These are phyloP conservation scores for Fonsecaea nubica DNA, from an alignment of 2,329 filamentous ascomycete species.

Conservation along the genomic window DNA sequence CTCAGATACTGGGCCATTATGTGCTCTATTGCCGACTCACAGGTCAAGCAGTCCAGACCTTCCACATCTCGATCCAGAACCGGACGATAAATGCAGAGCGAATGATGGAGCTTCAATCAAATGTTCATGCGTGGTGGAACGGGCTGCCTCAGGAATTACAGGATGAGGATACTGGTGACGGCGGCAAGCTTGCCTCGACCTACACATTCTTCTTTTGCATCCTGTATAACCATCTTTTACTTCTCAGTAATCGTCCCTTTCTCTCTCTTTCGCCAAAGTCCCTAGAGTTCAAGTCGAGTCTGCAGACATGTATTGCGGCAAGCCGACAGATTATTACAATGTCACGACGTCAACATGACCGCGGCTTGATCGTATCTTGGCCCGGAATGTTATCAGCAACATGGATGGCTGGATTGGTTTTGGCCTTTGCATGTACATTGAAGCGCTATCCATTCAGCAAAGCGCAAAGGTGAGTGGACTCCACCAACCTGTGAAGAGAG, in stretches of 20 bases:
- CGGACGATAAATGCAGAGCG: constrained; percentile 45
- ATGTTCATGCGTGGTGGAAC: constrained; percentile 51
- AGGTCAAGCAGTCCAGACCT: constrained; percentile 47
- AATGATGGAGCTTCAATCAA: constrained; percentile 46
- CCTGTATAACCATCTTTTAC: constrained; percentile 48
- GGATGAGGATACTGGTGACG: constrained; percentile 21
- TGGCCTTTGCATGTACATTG: constrained; percentile 46
- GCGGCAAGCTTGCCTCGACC: constrained; percentile 14
- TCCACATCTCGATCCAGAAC: constrained; percentile 48
- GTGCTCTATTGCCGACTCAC: constrained; percentile 48
- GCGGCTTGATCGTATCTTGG: constrained; percentile 46
- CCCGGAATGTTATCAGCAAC: constrained; percentile 47
- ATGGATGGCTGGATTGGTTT: constrained; percentile 49
- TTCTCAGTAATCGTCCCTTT: constrained; percentile 48
- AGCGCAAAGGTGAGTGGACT: constrained; percentile 18
- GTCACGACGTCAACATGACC: constrained; percentile 42
- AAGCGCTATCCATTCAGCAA: constrained; percentile 26
- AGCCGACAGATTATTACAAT: constrained; percentile 46
- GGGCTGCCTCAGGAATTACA: constrained; percentile 40
- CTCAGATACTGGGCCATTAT: constrained; percentile 44
- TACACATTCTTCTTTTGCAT: constrained; percentile 46
- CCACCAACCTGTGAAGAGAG: neutral
- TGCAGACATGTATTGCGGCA: constrained; percentile 49
- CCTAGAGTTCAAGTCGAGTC: constrained; percentile 47
- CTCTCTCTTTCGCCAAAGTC: constrained; percentile 45